phyloP scores from a whole-genome alignment of 345 rosid species.

The Moricandia arvensis region DNA sequence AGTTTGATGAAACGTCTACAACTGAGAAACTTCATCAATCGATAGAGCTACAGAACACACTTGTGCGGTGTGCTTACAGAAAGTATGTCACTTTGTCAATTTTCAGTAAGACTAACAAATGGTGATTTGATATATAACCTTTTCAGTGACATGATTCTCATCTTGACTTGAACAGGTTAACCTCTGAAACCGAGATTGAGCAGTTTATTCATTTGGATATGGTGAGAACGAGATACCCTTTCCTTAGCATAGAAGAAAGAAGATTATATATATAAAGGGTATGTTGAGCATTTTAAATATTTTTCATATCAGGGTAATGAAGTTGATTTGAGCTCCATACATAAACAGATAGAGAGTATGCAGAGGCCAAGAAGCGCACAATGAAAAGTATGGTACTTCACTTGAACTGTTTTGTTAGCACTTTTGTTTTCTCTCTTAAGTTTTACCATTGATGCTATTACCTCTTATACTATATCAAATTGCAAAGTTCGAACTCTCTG shows the following conservation, averaged over 20 bases:
- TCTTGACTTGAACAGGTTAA: constrained; percentile 1
- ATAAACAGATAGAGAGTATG: constrained; percentile 58
- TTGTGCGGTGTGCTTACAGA: constrained; percentile 57
- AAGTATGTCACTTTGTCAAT: constrained; percentile 40
- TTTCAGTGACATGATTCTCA: constrained; percentile 7
- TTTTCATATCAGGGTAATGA: constrained; percentile 49
- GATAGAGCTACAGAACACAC: constrained; percentile 55
- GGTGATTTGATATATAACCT: neutral
- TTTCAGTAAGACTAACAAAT: constrained; percentile 1
- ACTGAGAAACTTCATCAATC: constrained; percentile 48
- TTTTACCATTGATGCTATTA: neutral
- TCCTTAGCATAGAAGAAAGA: neutral
- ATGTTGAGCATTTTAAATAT: neutral
- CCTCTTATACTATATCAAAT: too few species aligned
- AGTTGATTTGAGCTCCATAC: constrained; percentile 49
- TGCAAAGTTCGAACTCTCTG: too few species aligned
- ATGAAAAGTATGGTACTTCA: constrained; percentile 49
- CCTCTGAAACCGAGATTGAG: neutral
- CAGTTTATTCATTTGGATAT: neutral
- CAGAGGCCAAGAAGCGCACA: constrained; percentile 65
- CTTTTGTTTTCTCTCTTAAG: neutral
- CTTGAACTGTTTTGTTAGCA: neutral
- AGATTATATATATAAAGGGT: neutral
- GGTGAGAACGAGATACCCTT: neutral
- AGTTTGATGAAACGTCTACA: constrained; percentile 47